A percentile compares a stretch with the other conserved stretches of the same genome.
These are phyloP conservation scores for Leishmania braziliensis DNA, from an alignment of 208 protist species.

Conservation along the genomic window DNA sequence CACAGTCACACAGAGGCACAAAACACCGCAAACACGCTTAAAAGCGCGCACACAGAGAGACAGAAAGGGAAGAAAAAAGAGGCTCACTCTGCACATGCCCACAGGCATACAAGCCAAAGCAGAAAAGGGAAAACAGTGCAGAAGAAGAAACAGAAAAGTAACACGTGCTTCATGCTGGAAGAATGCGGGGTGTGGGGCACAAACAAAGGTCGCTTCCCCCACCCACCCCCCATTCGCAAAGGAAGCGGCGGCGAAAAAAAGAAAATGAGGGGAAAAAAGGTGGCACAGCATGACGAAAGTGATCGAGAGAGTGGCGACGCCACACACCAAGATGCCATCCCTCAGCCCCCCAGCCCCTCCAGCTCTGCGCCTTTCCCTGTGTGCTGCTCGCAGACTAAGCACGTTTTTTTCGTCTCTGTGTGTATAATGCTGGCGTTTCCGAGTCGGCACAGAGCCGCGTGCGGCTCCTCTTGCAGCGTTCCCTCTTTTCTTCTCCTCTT, in stretches of 20 bases:
- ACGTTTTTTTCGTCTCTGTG: too few relatives aligned
- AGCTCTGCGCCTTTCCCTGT: neutral
- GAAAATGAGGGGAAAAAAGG: neutral
- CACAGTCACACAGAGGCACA: neutral
- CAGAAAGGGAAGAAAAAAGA: neutral
- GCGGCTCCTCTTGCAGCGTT: neutral
- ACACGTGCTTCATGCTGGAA: neutral
- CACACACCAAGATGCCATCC: neutral
- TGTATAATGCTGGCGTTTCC: neutral
- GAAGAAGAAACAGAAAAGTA: neutral
- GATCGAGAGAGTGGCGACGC: neutral
- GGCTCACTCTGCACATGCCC: neutral
- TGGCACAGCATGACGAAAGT: neutral
- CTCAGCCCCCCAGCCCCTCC: neutral
- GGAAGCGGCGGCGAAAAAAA: neutral
- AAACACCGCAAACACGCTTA: neutral
- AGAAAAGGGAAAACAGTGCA: neutral
- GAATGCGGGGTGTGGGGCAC: neutral
- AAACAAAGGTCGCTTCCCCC: neutral
- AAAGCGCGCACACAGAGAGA: neutral
- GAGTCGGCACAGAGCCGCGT: neutral
- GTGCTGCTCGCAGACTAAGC: neutral
- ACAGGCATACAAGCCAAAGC: neutral
- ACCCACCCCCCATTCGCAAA: neutral
- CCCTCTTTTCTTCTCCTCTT: neutral